Percentiles rank a stretch among this genome's conserved stretches.
Conservation (phyloP, 129 eudicot species). For the Helianthus tuberosus region DNA sequence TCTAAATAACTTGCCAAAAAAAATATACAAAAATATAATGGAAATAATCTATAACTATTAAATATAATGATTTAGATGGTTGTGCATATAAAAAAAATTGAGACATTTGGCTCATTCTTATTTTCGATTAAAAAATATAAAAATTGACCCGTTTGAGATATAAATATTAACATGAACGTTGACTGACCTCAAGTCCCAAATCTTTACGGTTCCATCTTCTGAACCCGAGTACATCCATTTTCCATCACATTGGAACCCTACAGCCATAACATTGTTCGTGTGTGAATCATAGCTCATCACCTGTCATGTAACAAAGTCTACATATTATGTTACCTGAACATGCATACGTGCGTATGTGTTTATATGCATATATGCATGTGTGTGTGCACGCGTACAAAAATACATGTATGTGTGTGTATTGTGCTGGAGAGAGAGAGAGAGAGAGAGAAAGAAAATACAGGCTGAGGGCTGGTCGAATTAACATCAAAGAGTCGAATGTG, state of each 20-base stretch:
- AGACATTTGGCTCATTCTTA: neutral
- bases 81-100: neutral
- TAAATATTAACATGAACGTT: slow-evolving; percentile 8
- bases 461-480: slow-evolving; percentile 85
- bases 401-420: neutral
- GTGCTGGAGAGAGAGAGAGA: neutral
- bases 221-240: slow-evolving; percentile 99
- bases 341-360: neutral
- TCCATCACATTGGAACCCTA: slow-evolving; percentile 95
- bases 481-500: slow-evolving; percentile 92
- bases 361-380: neutral
- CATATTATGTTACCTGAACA: neutral
- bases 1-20: neutral
- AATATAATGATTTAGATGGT: neutral
- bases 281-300: slow-evolving; percentile 98
- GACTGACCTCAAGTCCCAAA: slow-evolving; percentile 93
- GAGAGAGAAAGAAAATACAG: slow-evolving; percentile 47
- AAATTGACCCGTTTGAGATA: neutral
- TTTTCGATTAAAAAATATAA: neutral
- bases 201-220: slow-evolving; percentile 97
- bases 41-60: neutral
- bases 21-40: neutral
- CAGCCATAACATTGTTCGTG: slow-evolving; percentile 96
- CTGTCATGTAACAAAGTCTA: slow-evolving; percentile 42
- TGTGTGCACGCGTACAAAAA: no score